Percentiles rank a stretch among this genome's conserved stretches.
These are phyloP conservation scores for Boletus edulis DNA, from an alignment of 768 basidiomycete species.

Conservation along the genomic window DNA sequence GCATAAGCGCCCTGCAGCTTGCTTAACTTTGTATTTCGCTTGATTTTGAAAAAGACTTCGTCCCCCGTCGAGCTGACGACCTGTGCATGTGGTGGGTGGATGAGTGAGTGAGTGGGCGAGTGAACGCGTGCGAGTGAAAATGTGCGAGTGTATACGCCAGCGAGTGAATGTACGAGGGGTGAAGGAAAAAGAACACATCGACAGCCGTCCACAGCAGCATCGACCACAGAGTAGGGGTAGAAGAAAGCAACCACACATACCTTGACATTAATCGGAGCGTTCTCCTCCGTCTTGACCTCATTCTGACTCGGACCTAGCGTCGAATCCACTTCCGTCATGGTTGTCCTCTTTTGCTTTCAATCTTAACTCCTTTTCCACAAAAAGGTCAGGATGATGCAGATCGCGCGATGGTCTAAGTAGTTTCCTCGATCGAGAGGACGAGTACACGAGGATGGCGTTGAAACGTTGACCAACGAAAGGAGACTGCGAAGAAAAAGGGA, in stretches of 20 bases:
- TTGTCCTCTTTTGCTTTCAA: background rate
- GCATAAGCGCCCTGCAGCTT: constrained; percentile 94
- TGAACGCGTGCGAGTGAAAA: background rate
- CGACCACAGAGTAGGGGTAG: background rate
- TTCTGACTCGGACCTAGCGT: constrained; percentile 29
- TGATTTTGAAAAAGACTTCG: constrained; percentile 97
- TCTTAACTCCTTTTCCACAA: background rate
- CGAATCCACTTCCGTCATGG: constrained; percentile 13
- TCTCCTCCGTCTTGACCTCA: constrained; percentile 53
- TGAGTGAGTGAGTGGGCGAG: background rate
- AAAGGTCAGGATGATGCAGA: background rate
- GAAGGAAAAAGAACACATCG: background rate
- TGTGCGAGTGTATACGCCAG: background rate
- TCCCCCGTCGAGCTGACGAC: constrained; percentile 75
- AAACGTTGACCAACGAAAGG: background rate
- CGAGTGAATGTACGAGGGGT: background rate
- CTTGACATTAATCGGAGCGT: constrained; percentile 77
- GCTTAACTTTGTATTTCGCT: constrained; percentile 86
- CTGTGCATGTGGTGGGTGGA: constrained; percentile 38
- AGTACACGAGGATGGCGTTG: background rate
- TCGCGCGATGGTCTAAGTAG: background rate
- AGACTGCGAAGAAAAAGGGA: background rate
- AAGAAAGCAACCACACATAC: constrained; percentile 34
- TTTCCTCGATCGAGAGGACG: background rate
- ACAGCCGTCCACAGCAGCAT: background rate